Percentiles rank a stretch among this genome's conserved stretches.
These are phyloP conservation scores for Sequoiadendron giganteum DNA, from an alignment of 75 land plant species.

Conservation along the genomic window DNA sequence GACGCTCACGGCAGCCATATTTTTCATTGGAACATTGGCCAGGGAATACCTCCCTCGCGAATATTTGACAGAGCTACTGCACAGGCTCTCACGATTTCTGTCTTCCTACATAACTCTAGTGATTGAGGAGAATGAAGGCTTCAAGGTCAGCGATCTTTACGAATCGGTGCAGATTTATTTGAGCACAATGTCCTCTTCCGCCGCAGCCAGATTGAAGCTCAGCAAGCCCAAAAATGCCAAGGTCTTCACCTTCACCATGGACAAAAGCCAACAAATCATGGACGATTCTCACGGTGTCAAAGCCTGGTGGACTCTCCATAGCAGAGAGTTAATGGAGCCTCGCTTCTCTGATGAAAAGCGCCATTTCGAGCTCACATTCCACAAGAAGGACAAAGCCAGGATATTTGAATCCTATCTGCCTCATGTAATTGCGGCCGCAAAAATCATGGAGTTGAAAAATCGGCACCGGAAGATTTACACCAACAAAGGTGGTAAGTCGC, in stretches of 20 bases:
- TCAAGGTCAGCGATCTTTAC: too few species aligned
- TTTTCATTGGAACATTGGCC: constrained; percentile 17
- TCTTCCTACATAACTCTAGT: constrained; percentile 27
- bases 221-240: not conserved
- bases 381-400: not conserved
- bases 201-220: not conserved
- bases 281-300: not conserved
- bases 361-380: constrained; percentile 39
- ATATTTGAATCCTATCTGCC: constrained; percentile 30
- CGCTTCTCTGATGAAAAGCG: constrained; percentile 21
- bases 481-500: not conserved
- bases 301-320: constrained; percentile 12
- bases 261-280: too few species aligned
- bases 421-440: constrained; percentile 11
- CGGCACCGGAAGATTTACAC: not conserved
- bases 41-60: constrained; percentile 24
- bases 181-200: constrained; percentile 7
- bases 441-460: too few species aligned
- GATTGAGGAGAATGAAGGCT: too few species aligned
- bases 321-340: not conserved
- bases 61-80: constrained; percentile 7
- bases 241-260: too few species aligned
- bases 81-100: constrained; percentile 7
- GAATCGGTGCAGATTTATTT: too few species aligned
- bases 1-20: constrained; percentile 8